Evolutionary conservation across 495 filamentous ascomycete genomes (phyloP), one percentile per base, ranked within the genome.

Genomic region (Trypethelium eluteriae): DNA sequence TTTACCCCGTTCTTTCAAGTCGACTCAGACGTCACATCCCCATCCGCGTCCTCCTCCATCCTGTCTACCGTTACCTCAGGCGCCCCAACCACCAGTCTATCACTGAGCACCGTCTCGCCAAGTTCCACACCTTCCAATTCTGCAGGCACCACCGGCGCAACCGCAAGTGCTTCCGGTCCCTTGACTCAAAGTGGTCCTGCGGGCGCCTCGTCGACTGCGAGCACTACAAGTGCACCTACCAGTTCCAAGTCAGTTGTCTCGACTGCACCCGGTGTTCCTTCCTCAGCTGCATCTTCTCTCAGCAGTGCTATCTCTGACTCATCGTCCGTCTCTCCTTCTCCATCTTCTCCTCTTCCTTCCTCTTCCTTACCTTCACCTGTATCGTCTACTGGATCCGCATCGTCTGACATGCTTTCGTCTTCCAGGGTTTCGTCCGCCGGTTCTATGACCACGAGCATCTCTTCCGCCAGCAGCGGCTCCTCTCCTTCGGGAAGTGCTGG

Each of bases 1-100:
- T 89, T 84, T 77, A 81, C 83, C 25, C 82, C 84, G 5, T 79
- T 77, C 39, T 88, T 89, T 76, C 71, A 75, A 36, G 79, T 89
- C 38, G 72, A 81, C 34, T 85, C 83, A 38, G 74, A 76, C 38
- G 80, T 79, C 62, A 81, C 74, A 36, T 73, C 76, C 2, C 67
- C 74, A 2, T 69, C 79, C 62, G 80, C 74, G 36, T 73, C 76
- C 2, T 68, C 75, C 2, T 69, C 79, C 6, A 64, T 68, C 12
- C 72, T 75, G 7, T 64, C 76, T 14, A 69, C 70, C 64, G 73
- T 80, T n/a, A 76, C 74, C 62, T 56, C 76, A n/a, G 67, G 74
- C 34, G 66, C 76, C 10, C 67, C 75, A 6, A 68, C 69, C 64
- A 70, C 72, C 9, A 73, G 38, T 47, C n/a, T 53, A 50, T n/a